A percentile compares a stretch with the other conserved stretches of the same genome.
Evolutionary conservation across 140 eudicot species (phyloP).

Genomic region (Ambrosia hybrid): DNA sequence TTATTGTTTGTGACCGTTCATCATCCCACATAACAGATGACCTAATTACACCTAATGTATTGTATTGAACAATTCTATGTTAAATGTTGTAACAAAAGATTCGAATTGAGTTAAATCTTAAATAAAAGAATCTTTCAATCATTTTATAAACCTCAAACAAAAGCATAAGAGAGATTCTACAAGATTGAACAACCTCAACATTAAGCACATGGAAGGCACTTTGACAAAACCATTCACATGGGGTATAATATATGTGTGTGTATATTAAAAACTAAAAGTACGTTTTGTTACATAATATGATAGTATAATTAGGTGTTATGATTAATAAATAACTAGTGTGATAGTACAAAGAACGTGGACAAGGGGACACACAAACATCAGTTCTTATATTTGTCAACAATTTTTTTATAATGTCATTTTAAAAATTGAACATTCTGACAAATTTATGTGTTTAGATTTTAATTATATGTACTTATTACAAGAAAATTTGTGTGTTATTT

Average conservation of each 20-base stretch:
- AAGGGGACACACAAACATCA: neutral
- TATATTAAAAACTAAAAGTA: neutral
- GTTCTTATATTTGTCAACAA: neutral
- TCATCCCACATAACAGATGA: no score
- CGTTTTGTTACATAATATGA: neutral
- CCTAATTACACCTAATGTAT: no score
- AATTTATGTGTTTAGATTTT: neutral
- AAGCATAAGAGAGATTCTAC: slow-evolving; percentile 24
- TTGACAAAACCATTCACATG: slow-evolving; percentile 23
- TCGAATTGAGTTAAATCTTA: neutral
- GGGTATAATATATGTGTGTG: neutral
- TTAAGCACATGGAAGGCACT: slow-evolving; percentile 33
- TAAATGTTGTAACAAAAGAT: neutral
- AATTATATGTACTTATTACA: no score
- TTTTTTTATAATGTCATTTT: neutral
- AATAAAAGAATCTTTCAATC: slow-evolving; percentile 17
- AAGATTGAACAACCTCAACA: slow-evolving; percentile 13
- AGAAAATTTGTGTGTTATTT: no score
- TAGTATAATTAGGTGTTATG: neutral
- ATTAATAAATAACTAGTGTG: slow-evolving; percentile 11
- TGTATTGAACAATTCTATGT: no score
- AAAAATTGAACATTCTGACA: neutral
- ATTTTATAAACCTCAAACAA: slow-evolving; percentile 15
- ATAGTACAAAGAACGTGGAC: slow-evolving; percentile 19
- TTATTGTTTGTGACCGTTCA: no score